These are phyloP conservation scores for Phytopythium boreale DNA, from an alignment of 352 stramenopile genomes.

Conservation along the genomic window DNA sequence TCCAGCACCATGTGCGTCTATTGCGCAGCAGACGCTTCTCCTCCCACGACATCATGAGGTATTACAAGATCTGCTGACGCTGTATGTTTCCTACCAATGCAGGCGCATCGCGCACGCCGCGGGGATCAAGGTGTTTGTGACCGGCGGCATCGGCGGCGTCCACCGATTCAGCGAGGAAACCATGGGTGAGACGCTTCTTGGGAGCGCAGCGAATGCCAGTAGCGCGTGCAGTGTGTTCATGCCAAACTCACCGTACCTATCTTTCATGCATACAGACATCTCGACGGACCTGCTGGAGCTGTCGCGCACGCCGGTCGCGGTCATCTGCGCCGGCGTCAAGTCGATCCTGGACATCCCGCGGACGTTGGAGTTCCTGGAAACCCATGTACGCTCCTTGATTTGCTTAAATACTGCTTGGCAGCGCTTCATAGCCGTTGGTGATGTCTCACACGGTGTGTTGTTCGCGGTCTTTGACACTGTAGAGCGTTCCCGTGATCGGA, in stretches of 20 bases:
- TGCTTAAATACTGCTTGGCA: too few species aligned
- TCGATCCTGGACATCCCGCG: conserved; percentile 97
- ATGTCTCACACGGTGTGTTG: not conserved
- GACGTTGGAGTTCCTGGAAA: conserved; percentile 98
- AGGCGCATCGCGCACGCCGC: conserved; percentile 91
- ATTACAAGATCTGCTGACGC: not conserved
- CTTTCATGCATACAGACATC: conserved; percentile 62
- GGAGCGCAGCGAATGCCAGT: too few species aligned
- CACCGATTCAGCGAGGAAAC: conserved; percentile 93
- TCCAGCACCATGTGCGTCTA: conserved; percentile 90
- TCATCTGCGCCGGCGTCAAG: conserved; percentile 98
- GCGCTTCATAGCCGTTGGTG: not conserved
- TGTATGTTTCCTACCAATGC: conserved; percentile 5
- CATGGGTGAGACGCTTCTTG: conserved; percentile 34
- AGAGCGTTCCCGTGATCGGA: conserved; percentile 93
- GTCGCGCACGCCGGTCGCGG: conserved; percentile 92
- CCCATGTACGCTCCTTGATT: conserved; percentile 48
- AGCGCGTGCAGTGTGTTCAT: not conserved
- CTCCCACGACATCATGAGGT: too few species aligned
- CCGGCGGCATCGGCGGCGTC: conserved; percentile 95
- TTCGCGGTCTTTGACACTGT: conserved; percentile 4
- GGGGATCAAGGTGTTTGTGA: conserved; percentile 97
- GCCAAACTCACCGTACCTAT: not conserved
- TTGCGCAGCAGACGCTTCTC: not conserved
- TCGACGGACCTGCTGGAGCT: conserved; percentile 97